Base-by-base conservation (phyloP, 164 flowering plant species). In the Umbellularia californica region DNA sequence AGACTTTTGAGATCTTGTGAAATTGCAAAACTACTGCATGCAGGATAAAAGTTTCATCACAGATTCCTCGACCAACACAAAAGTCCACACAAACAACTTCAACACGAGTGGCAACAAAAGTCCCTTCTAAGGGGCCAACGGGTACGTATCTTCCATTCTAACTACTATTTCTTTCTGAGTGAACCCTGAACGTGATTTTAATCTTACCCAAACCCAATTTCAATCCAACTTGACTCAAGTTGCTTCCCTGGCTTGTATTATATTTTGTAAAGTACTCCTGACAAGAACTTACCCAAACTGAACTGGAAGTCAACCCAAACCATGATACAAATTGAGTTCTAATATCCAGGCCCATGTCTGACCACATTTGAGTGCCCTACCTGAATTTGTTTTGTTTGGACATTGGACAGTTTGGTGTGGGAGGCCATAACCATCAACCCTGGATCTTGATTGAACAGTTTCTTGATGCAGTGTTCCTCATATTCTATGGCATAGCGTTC, bases 31-130 rank as follows among this genome's bases (percentile, higher is more conserved):
- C 15, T 60, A 69, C 30, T 68, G 27, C 13, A 4, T 74, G 70
- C 76, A 81, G 84, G 81, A 2, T 66, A 9, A 76, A 72, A 77
- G 52, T 65, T 47, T 68, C 74, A 69, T 62, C 84, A 14, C 72
- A 74, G 71, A 68, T 81, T 77, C 78, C 83, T 72, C 83, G 74
- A 33, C 79, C 85, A 24, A 68, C 76, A 65, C 77, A 30, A 7
- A 80, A 76, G 73, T 68, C 69, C 14, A 73, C 65, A 10, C 75
- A 70, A 73, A 27, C 79, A 47, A 52, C 73, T 9, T 30, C 73
- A 28, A 11, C 69, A 66, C 80, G 77, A 33, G 52, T 58, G 23
- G 27, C 79, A 17, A 22, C 70, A 11, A 75, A 72, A 41, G 70
- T 69, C 23, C n/a, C 70, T 62, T 25, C 33, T 12, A 80, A 80